Percentiles rank a stretch among this genome's conserved stretches.
Evolutionary conservation across 192 early-diverging fungal species (phyloP).

Genomic region (Gonapodya prolifera): DNA sequence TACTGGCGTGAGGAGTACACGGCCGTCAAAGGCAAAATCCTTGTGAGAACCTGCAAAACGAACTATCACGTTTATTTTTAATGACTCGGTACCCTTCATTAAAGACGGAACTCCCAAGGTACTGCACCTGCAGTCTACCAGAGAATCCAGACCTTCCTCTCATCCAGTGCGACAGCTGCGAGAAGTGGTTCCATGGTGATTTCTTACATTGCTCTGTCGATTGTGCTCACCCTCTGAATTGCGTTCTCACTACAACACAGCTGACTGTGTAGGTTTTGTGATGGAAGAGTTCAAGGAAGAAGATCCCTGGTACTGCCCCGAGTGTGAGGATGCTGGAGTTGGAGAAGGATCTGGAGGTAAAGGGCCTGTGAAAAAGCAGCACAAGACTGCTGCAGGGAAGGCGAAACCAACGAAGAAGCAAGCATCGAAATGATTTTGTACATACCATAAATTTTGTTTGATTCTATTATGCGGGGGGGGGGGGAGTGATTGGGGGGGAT

Average conservation of each 20-base stretch:
- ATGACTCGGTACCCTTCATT: neutral
- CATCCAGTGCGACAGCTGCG: neutral
- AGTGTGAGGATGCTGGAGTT: neutral
- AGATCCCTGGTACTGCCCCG: neutral
- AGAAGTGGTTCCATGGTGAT: neutral
- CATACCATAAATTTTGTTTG: no score
- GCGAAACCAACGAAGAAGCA: neutral
- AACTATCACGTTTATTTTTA: no score
- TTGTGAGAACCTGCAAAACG: neutral
- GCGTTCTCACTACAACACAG: neutral
- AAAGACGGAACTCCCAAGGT: neutral
- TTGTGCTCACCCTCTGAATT: no score
- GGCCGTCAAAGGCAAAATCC: neutral
- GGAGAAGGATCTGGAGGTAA: neutral
- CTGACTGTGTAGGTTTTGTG: neutral
- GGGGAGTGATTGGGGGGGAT: no score
- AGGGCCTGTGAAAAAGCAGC: neutral
- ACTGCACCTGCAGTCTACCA: neutral
- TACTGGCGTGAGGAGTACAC: neutral
- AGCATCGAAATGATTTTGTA: neutral
- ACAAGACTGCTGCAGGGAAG: neutral
- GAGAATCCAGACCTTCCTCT: neutral
- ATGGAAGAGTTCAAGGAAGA: neutral
- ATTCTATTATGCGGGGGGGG: no score
- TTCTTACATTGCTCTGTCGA: no score